A percentile compares a stretch with the other conserved stretches of the same genome.
Conservation (phyloP, 495 filamentous ascomycete genomes). For the Thermochaetoides thermophila region DNA sequence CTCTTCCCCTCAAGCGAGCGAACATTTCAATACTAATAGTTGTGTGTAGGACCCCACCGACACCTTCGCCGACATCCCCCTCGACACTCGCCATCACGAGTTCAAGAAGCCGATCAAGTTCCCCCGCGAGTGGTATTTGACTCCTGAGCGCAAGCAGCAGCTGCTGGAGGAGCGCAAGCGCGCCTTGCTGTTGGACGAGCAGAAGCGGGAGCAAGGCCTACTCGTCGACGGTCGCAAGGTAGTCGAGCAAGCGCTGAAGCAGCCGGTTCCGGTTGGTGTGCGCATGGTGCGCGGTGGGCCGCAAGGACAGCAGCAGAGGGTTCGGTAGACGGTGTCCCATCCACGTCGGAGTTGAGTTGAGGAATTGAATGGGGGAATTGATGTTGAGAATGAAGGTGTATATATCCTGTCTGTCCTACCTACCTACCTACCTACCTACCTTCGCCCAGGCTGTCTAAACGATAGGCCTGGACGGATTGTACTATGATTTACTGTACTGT, state of each 20-base stretch:
- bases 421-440: no score
- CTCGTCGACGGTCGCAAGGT: constrained; percentile 40
- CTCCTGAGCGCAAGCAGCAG: constrained; percentile 46
- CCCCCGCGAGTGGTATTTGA: constrained; percentile 71
- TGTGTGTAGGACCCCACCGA: constrained; percentile 47
- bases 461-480: no score
- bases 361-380: no score
- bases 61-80: constrained; percentile 73
- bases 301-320: no score
- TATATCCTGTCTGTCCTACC: no score
- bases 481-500: no score
- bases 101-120: constrained; percentile 55
- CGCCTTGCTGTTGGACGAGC: constrained; percentile 30
- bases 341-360: no score
- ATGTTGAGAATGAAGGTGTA: no score
- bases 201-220: constrained; percentile 28
- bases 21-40: constrained; percentile 3
- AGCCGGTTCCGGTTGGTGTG: constrained; percentile 2
- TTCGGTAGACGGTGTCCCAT: no score
- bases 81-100: constrained; percentile 80
- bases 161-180: constrained; percentile 44
- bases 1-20: neutral
- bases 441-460: no score
- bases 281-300: neutral
- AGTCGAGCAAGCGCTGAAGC: constrained; percentile 23